These are phyloP conservation scores for Ustilago tritici DNA, from an alignment of 1,284 basidiomycete species.

Conservation along the genomic window DNA sequence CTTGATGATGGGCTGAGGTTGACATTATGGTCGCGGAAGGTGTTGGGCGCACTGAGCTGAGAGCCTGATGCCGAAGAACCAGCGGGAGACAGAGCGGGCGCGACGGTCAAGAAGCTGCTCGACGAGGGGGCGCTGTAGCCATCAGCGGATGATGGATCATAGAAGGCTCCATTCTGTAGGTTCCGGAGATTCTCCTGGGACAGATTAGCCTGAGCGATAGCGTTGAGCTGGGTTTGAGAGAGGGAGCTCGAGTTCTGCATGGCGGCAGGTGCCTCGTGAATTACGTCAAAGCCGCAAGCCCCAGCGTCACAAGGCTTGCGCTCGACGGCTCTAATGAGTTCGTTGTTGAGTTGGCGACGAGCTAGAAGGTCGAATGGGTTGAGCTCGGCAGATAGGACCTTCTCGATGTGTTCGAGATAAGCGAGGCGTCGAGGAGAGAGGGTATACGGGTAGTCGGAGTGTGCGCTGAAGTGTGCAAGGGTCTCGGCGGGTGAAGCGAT, in stretches of 20 bases:
- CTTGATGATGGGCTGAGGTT: conserved; percentile 44
- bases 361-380: conserved; percentile 42
- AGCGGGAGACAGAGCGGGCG: conserved; percentile 18
- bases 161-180: conserved; percentile 26
- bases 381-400: conserved; percentile 36
- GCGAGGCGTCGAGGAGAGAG: conserved; percentile 19
- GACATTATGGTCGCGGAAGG: conserved; percentile 35
- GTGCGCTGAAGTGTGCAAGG: not conserved
- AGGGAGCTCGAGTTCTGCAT: conserved; percentile 27
- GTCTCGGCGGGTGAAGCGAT: conserved; percentile 36
- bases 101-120: conserved; percentile 30
- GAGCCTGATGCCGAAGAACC: conserved; percentile 15
- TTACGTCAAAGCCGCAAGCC: conserved; percentile 13
- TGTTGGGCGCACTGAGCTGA: conserved; percentile 16
- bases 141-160: conserved; percentile 51
- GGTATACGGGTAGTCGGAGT: conserved; percentile 1
- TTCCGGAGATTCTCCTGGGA: conserved; percentile 8
- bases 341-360: conserved; percentile 14
- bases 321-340: not conserved
- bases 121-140: conserved; percentile 45
- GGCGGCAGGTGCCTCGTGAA: conserved; percentile 15
- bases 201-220: conserved; percentile 3
- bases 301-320: conserved; percentile 13
- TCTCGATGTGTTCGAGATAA: conserved; percentile 42
- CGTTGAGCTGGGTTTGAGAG: conserved; percentile 5